Base-by-base conservation (phyloP, 148 eudicot species). In the Chenopodium album region DNA sequence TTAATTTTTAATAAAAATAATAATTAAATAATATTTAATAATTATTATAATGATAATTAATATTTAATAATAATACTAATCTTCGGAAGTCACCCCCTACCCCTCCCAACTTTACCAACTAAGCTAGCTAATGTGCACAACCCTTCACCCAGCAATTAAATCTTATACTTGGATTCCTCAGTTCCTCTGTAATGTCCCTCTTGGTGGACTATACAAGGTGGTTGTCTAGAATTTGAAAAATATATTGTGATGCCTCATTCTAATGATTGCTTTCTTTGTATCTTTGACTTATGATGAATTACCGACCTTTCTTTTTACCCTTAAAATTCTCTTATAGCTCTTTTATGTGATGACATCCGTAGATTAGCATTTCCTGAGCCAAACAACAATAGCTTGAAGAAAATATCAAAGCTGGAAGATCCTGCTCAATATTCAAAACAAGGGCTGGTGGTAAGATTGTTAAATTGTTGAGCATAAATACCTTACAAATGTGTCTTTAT, bases 361-460 rank as follows among this genome's bases (percentile, higher is more conserved):
- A 95, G 98, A 85, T 89, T 93, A 85, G 88, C 98, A 78, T 95
- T 95, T 87, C 98, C 98, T 41, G 94, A 95, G 86, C 86, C 84
- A 84, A 94, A 92, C 82, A 93, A 92, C 84, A 90, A 83, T 85
- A 95, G 98, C 84, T 74, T 91, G 87, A 95, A 80, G 90, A 95
- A 95, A 88, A 92, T 95, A 85, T 80, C 89, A 59, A 95, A 93
- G 89, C 91, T 95, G 82, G 97, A 89, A 62, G 98, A 93, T 80
- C 94, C 94, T 71, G 88, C 91, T 41, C 80, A 82, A 72, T 80
- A 89, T 87, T 93, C 94, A 23, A 91, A 85, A 80, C 66, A 84
- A 28, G 93, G 98, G 56, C 88, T 95, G 41, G 92, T 89, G 92
- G 98, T 95, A 89, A 79, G 91, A 78, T 85, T 76, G 22, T 60